Base-by-base conservation (phyloP, 352 stramenopile species). In the Phytophthora megakarya region DNA sequence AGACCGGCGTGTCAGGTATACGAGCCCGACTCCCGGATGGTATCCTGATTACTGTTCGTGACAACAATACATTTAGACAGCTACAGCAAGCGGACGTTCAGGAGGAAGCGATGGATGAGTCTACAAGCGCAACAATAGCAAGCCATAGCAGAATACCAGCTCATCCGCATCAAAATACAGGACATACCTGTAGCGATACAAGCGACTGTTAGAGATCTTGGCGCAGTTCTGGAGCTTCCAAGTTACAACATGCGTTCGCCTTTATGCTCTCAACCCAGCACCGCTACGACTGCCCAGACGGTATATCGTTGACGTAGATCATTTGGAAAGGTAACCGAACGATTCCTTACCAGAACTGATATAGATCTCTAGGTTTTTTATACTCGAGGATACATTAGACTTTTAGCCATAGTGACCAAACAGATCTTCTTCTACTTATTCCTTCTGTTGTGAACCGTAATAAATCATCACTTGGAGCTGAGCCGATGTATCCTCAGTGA, bases 391-490 rank as follows among this genome's bases (percentile, higher is more conserved):
- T 19, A 19, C 8, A 22, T 48, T 48, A 19, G 42, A 8, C 42
- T 48, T 18, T 12, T 43, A 43, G 9, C 37, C 37, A 22, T 16
- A 43, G 2, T 43, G 13, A 9, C 16, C n/a, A 25, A 33, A 55
- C 30, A 55, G 9, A 13, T 55, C 30, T 16, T 30, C 30, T 3
- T 30, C 47, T 12, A 55, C 47, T 22, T 39, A 9, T 39, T 58
- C 37, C 6, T 58, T 58, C 16, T 58, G n/a, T n/a, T n/a, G 15
- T 18, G 8, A 39, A n/a, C 35, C 46, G 3, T 58, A n/a, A 21
- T 58, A 30, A 15, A 46, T 58, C 8, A 35, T 23, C 6, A 39
- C 35, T 10, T 33, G 45, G 6, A 48, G 23, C 5, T 47, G 35
- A 6, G 21, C 37, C 1, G 47, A 22, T 3, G 49, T 33, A 22